Percentiles rank a stretch among this genome's conserved stretches.
Evolutionary conservation across 257 asterid genomes (phyloP).

Genomic region (Leonotis leonurus): DNA sequence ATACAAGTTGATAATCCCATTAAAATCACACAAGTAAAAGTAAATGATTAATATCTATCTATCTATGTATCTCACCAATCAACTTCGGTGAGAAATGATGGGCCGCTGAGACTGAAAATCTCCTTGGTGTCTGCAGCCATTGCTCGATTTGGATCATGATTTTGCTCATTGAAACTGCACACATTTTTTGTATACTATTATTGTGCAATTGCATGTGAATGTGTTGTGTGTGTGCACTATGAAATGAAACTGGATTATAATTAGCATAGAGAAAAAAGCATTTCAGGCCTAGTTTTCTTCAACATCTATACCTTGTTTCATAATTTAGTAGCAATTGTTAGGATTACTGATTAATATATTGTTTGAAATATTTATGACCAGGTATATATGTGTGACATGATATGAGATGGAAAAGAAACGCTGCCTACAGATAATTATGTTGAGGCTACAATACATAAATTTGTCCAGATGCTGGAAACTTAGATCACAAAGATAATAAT

Average conservation of each 20-base stretch:
- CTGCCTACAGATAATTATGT: neutral
- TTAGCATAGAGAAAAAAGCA: neutral
- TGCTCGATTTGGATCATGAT: neutral
- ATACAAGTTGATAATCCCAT: too few relatives aligned
- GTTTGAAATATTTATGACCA: neutral
- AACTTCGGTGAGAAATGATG: constrained; percentile 37
- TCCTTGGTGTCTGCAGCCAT: constrained; percentile 47
- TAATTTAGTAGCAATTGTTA: neutral
- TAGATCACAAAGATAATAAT: neutral
- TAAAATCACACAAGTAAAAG: too few relatives aligned
- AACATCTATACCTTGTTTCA: neutral
- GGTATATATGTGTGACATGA: neutral
- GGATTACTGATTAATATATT: neutral
- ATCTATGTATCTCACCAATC: constrained; percentile 38
- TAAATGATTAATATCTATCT: too few relatives aligned
- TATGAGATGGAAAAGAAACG: neutral
- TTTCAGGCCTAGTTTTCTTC: neutral
- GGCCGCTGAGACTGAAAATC: constrained; percentile 42
- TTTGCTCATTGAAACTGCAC: neutral
- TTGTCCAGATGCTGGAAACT: neutral
- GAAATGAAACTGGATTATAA: too few relatives aligned
- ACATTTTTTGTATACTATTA: neutral
- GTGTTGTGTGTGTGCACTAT: too few relatives aligned
- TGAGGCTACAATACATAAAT: too few relatives aligned
- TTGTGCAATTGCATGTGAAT: too few relatives aligned